These are phyloP conservation scores for Phascolomyces articulosus DNA, from an alignment of 371 early-diverging fungal genomes.

Conservation along the genomic window DNA sequence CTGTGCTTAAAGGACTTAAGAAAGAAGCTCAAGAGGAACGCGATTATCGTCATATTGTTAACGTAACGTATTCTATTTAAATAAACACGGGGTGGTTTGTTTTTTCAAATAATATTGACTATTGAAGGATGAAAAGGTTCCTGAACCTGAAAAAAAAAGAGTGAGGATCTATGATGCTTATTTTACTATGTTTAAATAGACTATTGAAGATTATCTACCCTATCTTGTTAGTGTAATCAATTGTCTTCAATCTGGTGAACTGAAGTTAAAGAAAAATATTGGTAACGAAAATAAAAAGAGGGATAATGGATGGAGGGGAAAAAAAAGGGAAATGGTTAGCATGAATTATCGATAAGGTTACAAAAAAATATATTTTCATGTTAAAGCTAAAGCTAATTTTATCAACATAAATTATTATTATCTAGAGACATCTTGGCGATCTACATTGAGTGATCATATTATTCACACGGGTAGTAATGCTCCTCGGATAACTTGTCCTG, in stretches of 20 bases:
- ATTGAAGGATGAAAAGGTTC: too few relatives aligned
- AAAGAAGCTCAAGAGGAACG: conserved; percentile 52
- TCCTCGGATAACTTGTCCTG: conserved; percentile 55
- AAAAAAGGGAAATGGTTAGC: too few relatives aligned
- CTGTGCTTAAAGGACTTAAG: conserved; percentile 60
- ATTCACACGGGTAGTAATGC: conserved; percentile 62
- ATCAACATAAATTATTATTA: not conserved
- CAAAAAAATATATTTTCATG: too few relatives aligned
- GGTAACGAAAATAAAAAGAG: too few relatives aligned
- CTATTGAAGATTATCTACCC: conserved; percentile 66
- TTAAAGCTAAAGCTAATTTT: not conserved
- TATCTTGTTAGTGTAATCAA: conserved; percentile 56
- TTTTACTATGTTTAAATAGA: conserved; percentile 40
- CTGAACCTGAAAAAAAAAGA: too few relatives aligned
- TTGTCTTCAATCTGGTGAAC: conserved; percentile 54
- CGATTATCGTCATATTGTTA: conserved; percentile 55
- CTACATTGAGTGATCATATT: conserved; percentile 54
- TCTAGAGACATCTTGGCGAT: conserved; percentile 68
- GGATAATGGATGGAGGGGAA: too few relatives aligned
- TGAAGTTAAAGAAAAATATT: conserved; percentile 40
- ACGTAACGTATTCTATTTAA: conserved; percentile 23
- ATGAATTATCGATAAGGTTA: too few relatives aligned
- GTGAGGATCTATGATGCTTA: too few relatives aligned
- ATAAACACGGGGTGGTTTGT: not conserved
- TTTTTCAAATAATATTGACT: not conserved